Conservation (phyloP, 2,329 filamentous ascomycete genomes). For the Sordariomycetes sp. region DNA sequence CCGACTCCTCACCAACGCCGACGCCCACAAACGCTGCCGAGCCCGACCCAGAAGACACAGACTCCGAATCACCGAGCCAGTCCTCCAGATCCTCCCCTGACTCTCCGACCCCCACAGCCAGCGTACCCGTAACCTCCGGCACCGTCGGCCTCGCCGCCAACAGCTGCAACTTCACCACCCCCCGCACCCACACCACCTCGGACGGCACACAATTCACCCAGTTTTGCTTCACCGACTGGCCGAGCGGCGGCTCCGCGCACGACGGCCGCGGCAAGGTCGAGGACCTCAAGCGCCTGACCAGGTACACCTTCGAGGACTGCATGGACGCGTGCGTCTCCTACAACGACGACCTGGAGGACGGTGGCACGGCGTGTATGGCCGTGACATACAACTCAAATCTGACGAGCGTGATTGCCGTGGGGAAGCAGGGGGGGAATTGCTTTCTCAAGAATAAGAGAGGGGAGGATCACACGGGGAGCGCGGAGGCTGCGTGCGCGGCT, state of each 20-base stretch:
- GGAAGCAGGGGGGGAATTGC: conserved; percentile 8
- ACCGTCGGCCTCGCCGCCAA: conserved; percentile 7
- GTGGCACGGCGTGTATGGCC: conserved; percentile 5
- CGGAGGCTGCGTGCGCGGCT: conserved; percentile 2
- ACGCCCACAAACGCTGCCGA: background rate
- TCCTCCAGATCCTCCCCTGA: background rate
- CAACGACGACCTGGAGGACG: conserved; percentile 3
- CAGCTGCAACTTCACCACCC: conserved; percentile 7
- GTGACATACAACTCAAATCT: conserved; percentile 10
- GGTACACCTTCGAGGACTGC: conserved; percentile 11
- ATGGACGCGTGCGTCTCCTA: conserved; percentile 9
- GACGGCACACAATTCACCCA: conserved; percentile 6
- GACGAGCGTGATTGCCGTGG: conserved; percentile 7
- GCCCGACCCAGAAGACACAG: background rate
- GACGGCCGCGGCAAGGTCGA: conserved; percentile 8
- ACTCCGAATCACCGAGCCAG: background rate
- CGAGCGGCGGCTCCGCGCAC: background rate
- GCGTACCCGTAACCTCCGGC: conserved; percentile 6
- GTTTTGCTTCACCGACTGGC: conserved; percentile 12
- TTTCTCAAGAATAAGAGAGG: conserved; percentile 10
- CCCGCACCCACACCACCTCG: conserved; percentile 5
- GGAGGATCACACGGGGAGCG: conserved; percentile 6
- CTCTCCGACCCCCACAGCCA: background rate
- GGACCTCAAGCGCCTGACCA: conserved; percentile 6
- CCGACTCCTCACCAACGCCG: background rate